A percentile compares a stretch with the other conserved stretches of the same genome.
phyloP scores from a whole-genome alignment of 345 rosid species.

The Lepidium sativum region DNA sequence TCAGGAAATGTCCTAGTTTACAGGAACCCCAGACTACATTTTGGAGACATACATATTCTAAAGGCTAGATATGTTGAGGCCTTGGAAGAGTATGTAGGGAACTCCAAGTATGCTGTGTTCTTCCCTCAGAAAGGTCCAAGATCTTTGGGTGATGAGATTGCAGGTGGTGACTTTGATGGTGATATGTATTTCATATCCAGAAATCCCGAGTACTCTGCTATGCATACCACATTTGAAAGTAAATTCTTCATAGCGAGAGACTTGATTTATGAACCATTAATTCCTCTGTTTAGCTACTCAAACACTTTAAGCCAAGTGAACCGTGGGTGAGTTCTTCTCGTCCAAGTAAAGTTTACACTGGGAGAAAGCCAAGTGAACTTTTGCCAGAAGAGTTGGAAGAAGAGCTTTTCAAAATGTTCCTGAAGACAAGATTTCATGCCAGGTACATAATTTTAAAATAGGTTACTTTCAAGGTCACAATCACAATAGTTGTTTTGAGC shows the following conservation, averaged over 20 bases:
- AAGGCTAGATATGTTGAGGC: conserved; percentile 50
- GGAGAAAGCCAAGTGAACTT: conserved; percentile 33
- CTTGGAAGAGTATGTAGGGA: conserved; percentile 49
- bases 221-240: background rate
- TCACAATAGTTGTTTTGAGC: background rate
- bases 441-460: conserved; percentile 29
- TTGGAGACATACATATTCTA: conserved; percentile 70
- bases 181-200: conserved; percentile 65
- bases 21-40: conserved; percentile 72
- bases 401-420: conserved; percentile 49
- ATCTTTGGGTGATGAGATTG: conserved; percentile 77
- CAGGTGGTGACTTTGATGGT: conserved; percentile 77
- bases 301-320: conserved; percentile 35
- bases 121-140: conserved; percentile 59
- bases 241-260: background rate
- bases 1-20: conserved; percentile 75
- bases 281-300: conserved; percentile 38
- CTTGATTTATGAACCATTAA: background rate
- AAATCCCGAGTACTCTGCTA: conserved; percentile 43
- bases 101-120: conserved; percentile 67
- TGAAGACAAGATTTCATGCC: conserved; percentile 44
- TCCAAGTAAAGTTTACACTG: background rate
- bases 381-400: conserved; percentile 44
- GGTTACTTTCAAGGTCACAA: background rate
- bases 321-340: conserved; percentile 39